These are phyloP conservation scores for Thraustotheca clavata DNA, from an alignment of 352 stramenopile genomes.

Conservation along the genomic window DNA sequence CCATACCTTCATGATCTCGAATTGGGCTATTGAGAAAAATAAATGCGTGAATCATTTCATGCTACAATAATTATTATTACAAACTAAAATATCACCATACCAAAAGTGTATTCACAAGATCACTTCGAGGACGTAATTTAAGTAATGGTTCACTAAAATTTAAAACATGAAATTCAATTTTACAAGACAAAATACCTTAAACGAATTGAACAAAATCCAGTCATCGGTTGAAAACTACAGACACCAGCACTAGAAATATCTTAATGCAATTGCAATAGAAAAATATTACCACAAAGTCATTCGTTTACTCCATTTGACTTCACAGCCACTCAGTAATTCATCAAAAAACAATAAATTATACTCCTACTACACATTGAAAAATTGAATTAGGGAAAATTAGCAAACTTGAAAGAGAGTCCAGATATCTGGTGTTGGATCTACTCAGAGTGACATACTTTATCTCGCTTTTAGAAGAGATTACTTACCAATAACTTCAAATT, in stretches of 20 bases:
- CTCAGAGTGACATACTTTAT: not conserved
- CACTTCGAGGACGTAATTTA: slow-evolving; percentile 64
- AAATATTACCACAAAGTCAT: slow-evolving; percentile 77
- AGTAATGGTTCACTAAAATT: slow-evolving; percentile 60
- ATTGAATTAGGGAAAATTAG: not conserved
- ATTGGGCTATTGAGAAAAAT: slow-evolving; percentile 74
- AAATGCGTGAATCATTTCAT: slow-evolving; percentile 89
- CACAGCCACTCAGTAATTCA: slow-evolving; percentile 55
- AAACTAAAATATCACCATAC: slow-evolving; percentile 25
- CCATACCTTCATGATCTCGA: slow-evolving; percentile 49
- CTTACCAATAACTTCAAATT: slow-evolving; percentile 59
- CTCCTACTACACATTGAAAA: slow-evolving; percentile 33
- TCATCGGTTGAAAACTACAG: slow-evolving; percentile 64
- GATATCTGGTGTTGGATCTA: slow-evolving; percentile 78
- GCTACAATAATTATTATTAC: slow-evolving; percentile 28
- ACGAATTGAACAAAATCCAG: slow-evolving; percentile 76
- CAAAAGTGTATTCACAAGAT: slow-evolving; percentile 82
- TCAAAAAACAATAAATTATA: slow-evolving; percentile 83
- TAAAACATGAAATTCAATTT: not conserved
- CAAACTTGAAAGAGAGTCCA: slow-evolving; percentile 59
- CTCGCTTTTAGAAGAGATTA: not conserved
- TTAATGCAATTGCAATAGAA: not conserved
- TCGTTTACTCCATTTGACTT: slow-evolving; percentile 84
- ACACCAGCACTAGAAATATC: slow-evolving; percentile 45
- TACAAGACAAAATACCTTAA: slow-evolving; percentile 39